A percentile compares a stretch with the other conserved stretches of the same genome.
These are phyloP conservation scores for Holtermanniella nyarrowii DNA, from an alignment of 768 basidiomycete species.

Conservation along the genomic window DNA sequence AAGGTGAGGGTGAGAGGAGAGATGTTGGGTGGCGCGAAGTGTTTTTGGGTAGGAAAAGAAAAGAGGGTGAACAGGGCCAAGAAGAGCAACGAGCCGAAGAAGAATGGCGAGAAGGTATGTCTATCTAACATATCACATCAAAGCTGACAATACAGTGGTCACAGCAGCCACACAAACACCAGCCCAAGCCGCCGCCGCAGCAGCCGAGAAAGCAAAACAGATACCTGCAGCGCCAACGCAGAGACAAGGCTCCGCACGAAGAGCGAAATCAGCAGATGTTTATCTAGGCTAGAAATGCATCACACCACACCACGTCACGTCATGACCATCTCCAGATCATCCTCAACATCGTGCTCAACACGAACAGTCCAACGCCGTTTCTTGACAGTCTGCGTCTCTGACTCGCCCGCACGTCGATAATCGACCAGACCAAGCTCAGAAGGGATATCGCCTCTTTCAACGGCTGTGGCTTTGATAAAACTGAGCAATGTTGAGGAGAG, in stretches of 20 bases:
- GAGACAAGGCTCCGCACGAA: not conserved
- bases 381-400: too few species aligned
- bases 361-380: not conserved
- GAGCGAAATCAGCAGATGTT: not conserved
- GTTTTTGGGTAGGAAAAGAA: conserved; percentile 36
- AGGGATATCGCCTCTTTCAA: conserved; percentile 24
- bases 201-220: too few species aligned
- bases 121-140: not conserved
- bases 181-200: not conserved
- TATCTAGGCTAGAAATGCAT: not conserved
- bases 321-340: too few species aligned
- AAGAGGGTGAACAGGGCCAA: conserved; percentile 12
- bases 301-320: not conserved
- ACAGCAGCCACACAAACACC: not conserved
- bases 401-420: conserved; percentile 22
- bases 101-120: conserved; percentile 20
- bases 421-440: conserved; percentile 33
- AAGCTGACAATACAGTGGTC: not conserved
- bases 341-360: too few species aligned
- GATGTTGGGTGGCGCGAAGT: conserved; percentile 37
- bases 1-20: conserved; percentile 14
- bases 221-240: not conserved
- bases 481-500: conserved; percentile 23
- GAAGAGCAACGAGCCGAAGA: conserved; percentile 12
- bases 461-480: conserved; percentile 29